Base-by-base conservation (phyloP, 2,329 filamentous ascomycete species). In the Stachybotrys echinatus region DNA sequence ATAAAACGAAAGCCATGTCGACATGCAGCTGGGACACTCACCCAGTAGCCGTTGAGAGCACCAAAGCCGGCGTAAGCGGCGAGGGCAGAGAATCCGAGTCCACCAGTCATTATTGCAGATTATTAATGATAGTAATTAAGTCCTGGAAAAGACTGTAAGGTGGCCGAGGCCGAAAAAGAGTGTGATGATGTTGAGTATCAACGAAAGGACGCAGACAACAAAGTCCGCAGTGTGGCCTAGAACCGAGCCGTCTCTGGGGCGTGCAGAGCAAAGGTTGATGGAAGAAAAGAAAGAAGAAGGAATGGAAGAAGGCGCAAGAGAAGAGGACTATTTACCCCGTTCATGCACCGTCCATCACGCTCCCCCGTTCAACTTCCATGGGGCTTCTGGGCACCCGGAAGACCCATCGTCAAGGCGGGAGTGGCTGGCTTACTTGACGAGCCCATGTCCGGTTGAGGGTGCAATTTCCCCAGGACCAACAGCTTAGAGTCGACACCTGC, bases 1-100 rank as follows among this genome's bases (percentile, higher is more conserved):
- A 39, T 46, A 2, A 48, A 21, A 23, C 12, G 14, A 3, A 20
- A 31, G 6, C 23, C 12, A 10, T 5, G 10, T 12, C 10, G n/a
- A 21, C 20, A 17, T 22, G 22, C 38, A 12, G 14, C 12, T 49
- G 6, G 23, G 14, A 3, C 12, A 23, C 63, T 42, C 60, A 70
- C 68, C 68, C 69, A 73, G 59, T 73, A 72, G 23, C 67, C 67
- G 54, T 71, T 70, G n/a, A 72, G 58, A 14, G 61, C 62, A 34
- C 65, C 66, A 45, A 56, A 59, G 27, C 60, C 42, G 18, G 19
- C 12, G 38, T 20, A n/a, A 43, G 56, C 53, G 42, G 56, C 50
- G 17, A 57, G 56, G 50, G 50, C 50, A 23, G 57, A 55, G 34
- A 61, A 54, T 45, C 59, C 34, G 42, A 56, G 60, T 43, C 65